phyloP scores from a whole-genome alignment of 331 rosid species.

The Quercus phellos region DNA sequence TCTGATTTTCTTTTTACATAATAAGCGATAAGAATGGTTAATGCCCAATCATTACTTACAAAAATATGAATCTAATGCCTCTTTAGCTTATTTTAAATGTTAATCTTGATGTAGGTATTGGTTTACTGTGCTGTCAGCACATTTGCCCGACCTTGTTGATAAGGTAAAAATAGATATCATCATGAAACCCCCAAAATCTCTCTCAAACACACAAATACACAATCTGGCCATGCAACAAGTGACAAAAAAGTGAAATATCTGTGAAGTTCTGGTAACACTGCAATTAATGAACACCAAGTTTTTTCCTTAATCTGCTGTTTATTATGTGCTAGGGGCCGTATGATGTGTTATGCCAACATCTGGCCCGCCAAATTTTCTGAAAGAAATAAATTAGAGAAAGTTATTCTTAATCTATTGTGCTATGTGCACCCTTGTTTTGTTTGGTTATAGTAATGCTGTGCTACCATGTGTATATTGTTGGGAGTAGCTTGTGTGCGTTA shows the following conservation, averaged over 20 bases:
- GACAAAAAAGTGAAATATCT: background rate
- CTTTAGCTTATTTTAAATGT: conserved; percentile 15
- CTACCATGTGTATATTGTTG: conserved; percentile 8
- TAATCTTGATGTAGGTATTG: conserved; percentile 60
- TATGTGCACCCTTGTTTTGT: background rate
- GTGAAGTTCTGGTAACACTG: background rate
- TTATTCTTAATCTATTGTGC: background rate
- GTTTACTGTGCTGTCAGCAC: conserved; percentile 72
- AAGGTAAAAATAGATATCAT: conserved; percentile 42
- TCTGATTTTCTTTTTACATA: background rate
- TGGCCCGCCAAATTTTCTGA: background rate
- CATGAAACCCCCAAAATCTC: background rate
- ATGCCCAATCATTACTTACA: conserved; percentile 1
- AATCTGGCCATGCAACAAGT: background rate
- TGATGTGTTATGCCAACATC: too few species aligned
- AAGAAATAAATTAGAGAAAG: background rate
- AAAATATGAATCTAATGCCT: conserved; percentile 13
- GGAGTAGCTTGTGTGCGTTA: background rate
- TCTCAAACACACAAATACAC: background rate
- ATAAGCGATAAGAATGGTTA: background rate
- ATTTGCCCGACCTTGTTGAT: conserved; percentile 81
- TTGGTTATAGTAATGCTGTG: conserved; percentile 3
- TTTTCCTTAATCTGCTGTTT: background rate
- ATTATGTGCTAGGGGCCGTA: too few species aligned
- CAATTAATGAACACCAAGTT: background rate